Evolutionary conservation across 164 flowering plant genomes (phyloP).

Genomic region (Platanus orientalis): DNA sequence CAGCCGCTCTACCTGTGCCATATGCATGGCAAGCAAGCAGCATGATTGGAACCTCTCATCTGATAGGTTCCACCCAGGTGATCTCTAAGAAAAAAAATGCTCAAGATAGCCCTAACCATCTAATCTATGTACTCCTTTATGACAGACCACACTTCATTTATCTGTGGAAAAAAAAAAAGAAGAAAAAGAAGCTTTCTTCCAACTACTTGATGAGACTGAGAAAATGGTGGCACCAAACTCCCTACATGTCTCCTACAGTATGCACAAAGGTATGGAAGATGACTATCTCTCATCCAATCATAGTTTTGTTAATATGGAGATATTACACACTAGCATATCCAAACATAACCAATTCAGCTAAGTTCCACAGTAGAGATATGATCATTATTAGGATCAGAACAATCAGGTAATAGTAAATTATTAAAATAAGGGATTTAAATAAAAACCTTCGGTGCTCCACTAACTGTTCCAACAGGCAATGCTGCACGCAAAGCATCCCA

Average conservation of each 20-base stretch:
- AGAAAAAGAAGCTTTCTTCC: background rate
- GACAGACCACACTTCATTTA: background rate
- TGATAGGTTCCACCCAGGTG: background rate
- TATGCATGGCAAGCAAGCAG: background rate
- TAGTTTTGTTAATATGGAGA: background rate
- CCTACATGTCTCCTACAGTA: background rate
- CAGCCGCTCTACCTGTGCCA: no score
- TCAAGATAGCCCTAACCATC: background rate
- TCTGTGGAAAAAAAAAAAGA: background rate
- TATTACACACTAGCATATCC: background rate
- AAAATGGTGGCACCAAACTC: background rate
- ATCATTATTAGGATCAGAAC: background rate
- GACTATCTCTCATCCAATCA: background rate
- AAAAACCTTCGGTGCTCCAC: constrained; percentile 95
- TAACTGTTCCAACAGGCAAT: constrained; percentile 97
- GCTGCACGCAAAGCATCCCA: constrained; percentile 96
- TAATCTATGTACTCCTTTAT: background rate
- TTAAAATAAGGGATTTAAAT: background rate
- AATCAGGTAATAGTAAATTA: background rate
- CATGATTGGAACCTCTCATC: background rate
- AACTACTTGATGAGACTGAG: background rate
- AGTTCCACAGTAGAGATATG: background rate
- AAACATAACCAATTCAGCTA: background rate
- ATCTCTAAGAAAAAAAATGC: background rate
- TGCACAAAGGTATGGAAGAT: background rate